A percentile compares a stretch with the other conserved stretches of the same genome.
These are phyloP conservation scores for Dryadomyces quercivorus DNA, from an alignment of 2,329 filamentous ascomycete species.

Conservation along the genomic window DNA sequence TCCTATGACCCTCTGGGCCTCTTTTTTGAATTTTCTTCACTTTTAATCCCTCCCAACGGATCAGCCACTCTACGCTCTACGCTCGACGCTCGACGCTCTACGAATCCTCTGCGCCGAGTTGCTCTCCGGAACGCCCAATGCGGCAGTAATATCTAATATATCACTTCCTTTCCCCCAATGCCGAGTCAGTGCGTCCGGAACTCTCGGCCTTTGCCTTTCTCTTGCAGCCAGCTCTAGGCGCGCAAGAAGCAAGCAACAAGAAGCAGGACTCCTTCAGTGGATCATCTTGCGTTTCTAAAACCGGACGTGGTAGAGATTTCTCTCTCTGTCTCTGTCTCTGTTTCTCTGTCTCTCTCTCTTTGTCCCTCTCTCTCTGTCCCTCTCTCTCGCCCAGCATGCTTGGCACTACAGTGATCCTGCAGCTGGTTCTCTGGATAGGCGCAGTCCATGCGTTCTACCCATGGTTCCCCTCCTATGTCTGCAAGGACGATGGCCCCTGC, in stretches of 20 bases:
- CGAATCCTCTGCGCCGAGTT: neutral
- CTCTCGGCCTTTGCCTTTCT: neutral
- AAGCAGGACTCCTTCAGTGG: constrained; percentile 13
- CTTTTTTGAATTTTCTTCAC: too few species aligned
- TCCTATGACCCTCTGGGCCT: too few species aligned
- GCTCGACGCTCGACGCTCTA: too few species aligned
- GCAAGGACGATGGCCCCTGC: constrained; percentile 15
- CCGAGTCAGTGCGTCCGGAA: constrained; percentile 6
- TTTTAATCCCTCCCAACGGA: too few species aligned
- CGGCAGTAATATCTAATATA: constrained; percentile 4
- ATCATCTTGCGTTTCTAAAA: constrained; percentile 4
- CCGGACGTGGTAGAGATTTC: neutral
- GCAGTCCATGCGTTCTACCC: constrained; percentile 35
- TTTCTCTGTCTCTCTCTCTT: neutral
- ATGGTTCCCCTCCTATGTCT: constrained; percentile 23
- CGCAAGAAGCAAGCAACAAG: neutral
- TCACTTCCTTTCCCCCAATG: neutral
- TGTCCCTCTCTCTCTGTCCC: neutral
- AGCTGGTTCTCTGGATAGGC: constrained; percentile 35
- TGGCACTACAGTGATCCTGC: constrained; percentile 23
- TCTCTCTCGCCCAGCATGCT: constrained; percentile 24
- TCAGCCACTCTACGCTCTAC: too few species aligned
- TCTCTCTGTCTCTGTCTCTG: neutral
- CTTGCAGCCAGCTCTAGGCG: neutral
- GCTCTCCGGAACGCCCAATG: neutral